A percentile compares a stretch with the other conserved stretches of the same genome.
These are phyloP conservation scores for Xerocomus spinulosus DNA, from an alignment of 768 basidiomycete genomes.

Conservation along the genomic window DNA sequence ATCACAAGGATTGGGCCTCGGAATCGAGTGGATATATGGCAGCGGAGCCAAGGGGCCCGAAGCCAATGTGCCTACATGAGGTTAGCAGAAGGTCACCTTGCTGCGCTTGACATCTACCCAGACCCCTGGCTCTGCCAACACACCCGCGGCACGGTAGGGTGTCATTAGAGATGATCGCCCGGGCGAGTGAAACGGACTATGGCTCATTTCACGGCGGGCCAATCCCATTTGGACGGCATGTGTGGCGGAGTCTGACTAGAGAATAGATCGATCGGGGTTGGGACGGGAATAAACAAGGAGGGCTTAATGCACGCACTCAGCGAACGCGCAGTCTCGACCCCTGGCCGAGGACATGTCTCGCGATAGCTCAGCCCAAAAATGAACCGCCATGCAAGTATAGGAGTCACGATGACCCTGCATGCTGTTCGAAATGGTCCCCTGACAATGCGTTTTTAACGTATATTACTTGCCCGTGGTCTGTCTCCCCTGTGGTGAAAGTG, in stretches of 20 bases:
- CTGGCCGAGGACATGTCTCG: neutral
- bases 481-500: neutral
- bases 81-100: constrained; percentile 6
- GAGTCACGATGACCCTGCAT: constrained; percentile 1
- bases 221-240: neutral
- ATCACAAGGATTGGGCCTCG: constrained; percentile 6
- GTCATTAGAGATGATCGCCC: neutral
- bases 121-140: constrained; percentile 1
- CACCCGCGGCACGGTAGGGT: neutral
- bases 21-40: constrained; percentile 10
- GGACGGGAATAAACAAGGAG: neutral
- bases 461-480: neutral
- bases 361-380: neutral
- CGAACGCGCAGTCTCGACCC: neutral
- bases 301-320: constrained; percentile 1
- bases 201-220: neutral
- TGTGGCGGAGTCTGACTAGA: constrained; percentile 2
- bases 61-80: constrained; percentile 13
- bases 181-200: constrained; percentile 1
- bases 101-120: constrained; percentile 2
- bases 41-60: constrained; percentile 1
- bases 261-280: constrained; percentile 2
- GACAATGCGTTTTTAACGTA: neutral
- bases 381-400: neutral
- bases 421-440: neutral